Evolutionary conservation across 352 stramenopile species (phyloP).

Genomic region (Globisporangium okanoganense): DNA sequence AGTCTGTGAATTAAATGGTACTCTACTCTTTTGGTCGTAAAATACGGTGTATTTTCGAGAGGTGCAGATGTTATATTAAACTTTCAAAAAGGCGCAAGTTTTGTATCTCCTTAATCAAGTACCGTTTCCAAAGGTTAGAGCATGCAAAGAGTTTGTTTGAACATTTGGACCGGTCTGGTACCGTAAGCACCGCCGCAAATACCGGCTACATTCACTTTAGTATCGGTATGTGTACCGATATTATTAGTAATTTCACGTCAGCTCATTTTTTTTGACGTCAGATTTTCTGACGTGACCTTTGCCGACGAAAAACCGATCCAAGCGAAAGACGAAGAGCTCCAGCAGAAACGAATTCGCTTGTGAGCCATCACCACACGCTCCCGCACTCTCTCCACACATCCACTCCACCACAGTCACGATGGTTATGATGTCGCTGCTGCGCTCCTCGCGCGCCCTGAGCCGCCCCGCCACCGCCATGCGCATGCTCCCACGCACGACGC

Average conservation of each 20-base stretch:
- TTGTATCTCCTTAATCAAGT: too few species aligned
- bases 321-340: not conserved
- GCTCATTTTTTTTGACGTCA: not conserved
- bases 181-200: too few species aligned
- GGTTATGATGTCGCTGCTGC: conserved; percentile 48
- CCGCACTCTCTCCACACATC: not conserved
- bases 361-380: conserved; percentile 6
- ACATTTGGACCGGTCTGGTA: too few species aligned
- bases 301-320: conserved; percentile 4
- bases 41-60: too few species aligned
- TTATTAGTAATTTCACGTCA: not conserved
- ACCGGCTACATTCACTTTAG: too few species aligned
- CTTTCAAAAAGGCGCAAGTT: too few species aligned
- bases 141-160: too few species aligned
- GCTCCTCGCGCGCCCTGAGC: conserved; percentile 14
- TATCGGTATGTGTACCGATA: not conserved
- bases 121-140: too few species aligned
- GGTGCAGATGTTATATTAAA: too few species aligned
- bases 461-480: conserved; percentile 13
- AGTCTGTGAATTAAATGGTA: too few species aligned
- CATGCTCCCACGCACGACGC: conserved; percentile 9
- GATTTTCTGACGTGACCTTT: not conserved
- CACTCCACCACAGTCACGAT: conserved; percentile 16
- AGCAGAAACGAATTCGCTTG: conserved; percentile 14
- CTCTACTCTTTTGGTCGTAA: too few species aligned